phyloP scores from a whole-genome alignment of 2,329 filamentous ascomycete species.

The Rutstroemia sp. region DNA sequence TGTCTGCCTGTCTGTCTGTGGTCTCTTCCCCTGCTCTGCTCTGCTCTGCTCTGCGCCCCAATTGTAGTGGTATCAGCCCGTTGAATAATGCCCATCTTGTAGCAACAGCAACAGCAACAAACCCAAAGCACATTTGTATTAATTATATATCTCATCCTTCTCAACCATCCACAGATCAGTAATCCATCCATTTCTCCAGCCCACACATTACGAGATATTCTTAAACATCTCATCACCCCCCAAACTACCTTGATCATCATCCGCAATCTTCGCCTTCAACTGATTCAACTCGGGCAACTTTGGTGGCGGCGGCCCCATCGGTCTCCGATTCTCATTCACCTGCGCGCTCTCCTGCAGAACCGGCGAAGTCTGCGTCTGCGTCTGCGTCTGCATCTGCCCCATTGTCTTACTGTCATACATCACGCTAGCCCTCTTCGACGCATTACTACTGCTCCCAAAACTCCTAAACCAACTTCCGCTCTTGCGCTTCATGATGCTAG shows the following conservation, averaged over 20 bases:
- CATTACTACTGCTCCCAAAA: slow-evolving; percentile 18
- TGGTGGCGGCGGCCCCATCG: slow-evolving; percentile 26
- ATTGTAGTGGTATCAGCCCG: neutral
- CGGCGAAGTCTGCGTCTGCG: neutral
- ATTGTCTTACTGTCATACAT: slow-evolving; percentile 10
- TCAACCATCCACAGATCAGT: slow-evolving; percentile 17
- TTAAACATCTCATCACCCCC: slow-evolving; percentile 31
- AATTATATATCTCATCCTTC: slow-evolving; percentile 16
- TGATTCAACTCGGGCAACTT: slow-evolving; percentile 29
- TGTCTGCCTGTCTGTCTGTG: too few relatives aligned
- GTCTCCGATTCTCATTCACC: slow-evolving; percentile 14
- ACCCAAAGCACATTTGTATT: neutral
- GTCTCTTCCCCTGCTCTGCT: neutral
- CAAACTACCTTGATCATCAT: slow-evolving; percentile 25
- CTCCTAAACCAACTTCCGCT: slow-evolving; percentile 28
- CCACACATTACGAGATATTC: slow-evolving; percentile 27
- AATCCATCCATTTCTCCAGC: slow-evolving; percentile 19
- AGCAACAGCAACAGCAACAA: neutral
- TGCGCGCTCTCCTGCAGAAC: slow-evolving; percentile 12
- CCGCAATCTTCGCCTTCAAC: slow-evolving; percentile 26
- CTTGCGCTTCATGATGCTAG: slow-evolving; percentile 21
- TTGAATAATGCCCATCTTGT: slow-evolving; percentile 7
- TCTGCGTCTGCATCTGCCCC: neutral
- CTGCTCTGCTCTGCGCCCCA: too few relatives aligned
- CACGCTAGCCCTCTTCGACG: slow-evolving; percentile 18